A percentile compares a stretch with the other conserved stretches of the same genome.
phyloP scores from a whole-genome alignment of 148 eudicot genomes.

The Gaultheria prostrata region DNA sequence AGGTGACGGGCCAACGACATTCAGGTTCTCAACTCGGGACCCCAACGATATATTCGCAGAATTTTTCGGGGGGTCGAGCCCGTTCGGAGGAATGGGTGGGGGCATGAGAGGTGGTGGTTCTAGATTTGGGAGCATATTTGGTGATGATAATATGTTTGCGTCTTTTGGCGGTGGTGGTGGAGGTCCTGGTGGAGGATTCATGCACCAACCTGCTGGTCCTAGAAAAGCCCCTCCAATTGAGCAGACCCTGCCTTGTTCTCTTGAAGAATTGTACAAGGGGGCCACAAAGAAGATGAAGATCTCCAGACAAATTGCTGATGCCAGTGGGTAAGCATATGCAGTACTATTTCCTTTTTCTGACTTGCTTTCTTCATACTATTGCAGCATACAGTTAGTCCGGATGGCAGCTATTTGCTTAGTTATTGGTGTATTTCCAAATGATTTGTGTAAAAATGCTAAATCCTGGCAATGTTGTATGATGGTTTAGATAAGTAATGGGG shows the following conservation, averaged over 20 bases:
- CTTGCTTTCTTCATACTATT: not conserved
- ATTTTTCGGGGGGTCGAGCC: constrained; percentile 59
- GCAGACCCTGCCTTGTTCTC: constrained; percentile 34
- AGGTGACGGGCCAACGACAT: constrained; percentile 54
- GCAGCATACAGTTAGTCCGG: not conserved
- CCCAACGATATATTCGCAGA: constrained; percentile 77
- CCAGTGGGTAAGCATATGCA: constrained; percentile 36
- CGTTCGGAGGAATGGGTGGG: constrained; percentile 46
- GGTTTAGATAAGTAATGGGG: too few species aligned
- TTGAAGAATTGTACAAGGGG: constrained; percentile 51
- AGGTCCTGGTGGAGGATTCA: constrained; percentile 26
- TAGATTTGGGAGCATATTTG: constrained; percentile 38
- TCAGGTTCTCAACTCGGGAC: constrained; percentile 56
- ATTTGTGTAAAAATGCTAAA: not conserved
- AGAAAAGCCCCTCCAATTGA: constrained; percentile 43
- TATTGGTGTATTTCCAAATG: not conserved
- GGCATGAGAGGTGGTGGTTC: constrained; percentile 43
- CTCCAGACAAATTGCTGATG: constrained; percentile 37
- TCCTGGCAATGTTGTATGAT: not conserved
- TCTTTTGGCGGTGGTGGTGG: constrained; percentile 36
- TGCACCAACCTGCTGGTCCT: constrained; percentile 38
- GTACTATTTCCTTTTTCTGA: not conserved
- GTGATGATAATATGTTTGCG: constrained; percentile 44
- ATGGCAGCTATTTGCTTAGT: not conserved
- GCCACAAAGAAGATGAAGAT: constrained; percentile 52